Base-by-base conservation (phyloP, 1,284 basidiomycete genomes). In the Trichosporon coremiiforme region DNA sequence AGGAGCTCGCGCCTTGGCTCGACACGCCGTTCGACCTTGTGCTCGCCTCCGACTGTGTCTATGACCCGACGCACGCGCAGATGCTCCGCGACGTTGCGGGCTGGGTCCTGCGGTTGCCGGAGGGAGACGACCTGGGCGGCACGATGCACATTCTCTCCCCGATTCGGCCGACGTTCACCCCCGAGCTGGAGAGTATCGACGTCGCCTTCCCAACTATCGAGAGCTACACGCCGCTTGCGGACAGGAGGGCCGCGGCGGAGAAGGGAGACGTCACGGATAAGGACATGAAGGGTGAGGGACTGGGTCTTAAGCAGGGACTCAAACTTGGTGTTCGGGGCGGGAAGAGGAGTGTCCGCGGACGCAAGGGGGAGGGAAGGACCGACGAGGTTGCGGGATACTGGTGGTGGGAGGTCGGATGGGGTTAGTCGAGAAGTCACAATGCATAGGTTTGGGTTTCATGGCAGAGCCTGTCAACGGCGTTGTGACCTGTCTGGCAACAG, bases 401-500 rank as follows among this genome's bases (percentile, higher is more conserved):
- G 83, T 83, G 82, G 82, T 84, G 83, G 83, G 82, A 83, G 69
- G 79, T 84, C 7, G 79, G 80, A 73, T 84, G 83, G 83, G 80
- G 66, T 38, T 71, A 68, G 69, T 17, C 29, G 29, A 33, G 25
- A 33, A 20, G 29, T 31, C 50, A 53, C 50, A 53, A 53, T 25
- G 22, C 50, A 53, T 22, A 10, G 50, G 20, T 22, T 53, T 53
- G 17, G 25, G 45, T 17, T 10, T 20, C 50, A 53, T 25, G 22
- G n/a, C 20, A 35, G 7, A 25, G 25, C 25, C 25, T 25, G 25
- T 25, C 25, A 25, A 25, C 25, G 25, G 2, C 25, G 25, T 25
- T 25, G 25, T 25, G 25, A 25, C 25, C 25, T 25, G 25, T 25
- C 25, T 25, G 25, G 25, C 25, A 25, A 25, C 25, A 25, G 25